Evolutionary conservation across 805 yeast species (phyloP).

Genomic region (Kuraishia floccosa): DNA sequence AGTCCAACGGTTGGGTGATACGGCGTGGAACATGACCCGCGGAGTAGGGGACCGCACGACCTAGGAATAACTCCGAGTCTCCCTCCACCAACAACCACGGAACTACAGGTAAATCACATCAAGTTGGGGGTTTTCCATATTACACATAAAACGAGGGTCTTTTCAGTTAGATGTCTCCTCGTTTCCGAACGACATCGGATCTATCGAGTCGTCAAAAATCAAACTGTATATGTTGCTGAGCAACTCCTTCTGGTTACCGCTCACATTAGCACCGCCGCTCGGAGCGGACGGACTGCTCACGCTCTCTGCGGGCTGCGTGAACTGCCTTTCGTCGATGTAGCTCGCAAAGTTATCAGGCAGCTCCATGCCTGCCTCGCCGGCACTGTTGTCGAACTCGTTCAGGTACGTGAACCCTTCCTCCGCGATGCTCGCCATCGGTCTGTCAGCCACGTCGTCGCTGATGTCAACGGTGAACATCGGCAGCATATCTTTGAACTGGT

Average conservation of each 20-base stretch:
- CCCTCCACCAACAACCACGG: too few species aligned
- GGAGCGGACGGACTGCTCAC: background rate
- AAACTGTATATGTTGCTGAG: conserved; percentile 31
- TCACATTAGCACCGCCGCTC: background rate
- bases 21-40: too few species aligned
- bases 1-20: too few species aligned
- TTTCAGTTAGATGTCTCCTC: too few species aligned
- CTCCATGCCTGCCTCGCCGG: too few species aligned
- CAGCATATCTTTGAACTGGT: too few species aligned
- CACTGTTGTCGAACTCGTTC: background rate
- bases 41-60: too few species aligned
- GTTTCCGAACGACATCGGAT: conserved; percentile 19
- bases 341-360: background rate
- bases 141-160: too few species aligned
- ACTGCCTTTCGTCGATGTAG: background rate
- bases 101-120: too few species aligned
- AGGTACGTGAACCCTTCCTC: background rate
- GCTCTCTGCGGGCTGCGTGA: background rate
- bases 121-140: too few species aligned
- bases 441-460: background rate
- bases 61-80: too few species aligned
- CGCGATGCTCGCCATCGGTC: background rate
- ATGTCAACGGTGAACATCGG: background rate
- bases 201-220: conserved; percentile 31
- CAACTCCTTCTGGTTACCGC: conserved; percentile 14